A percentile compares a stretch with the other conserved stretches of the same genome.
Evolutionary conservation across 345 rosid genomes (phyloP).

Genomic region (Cochlearia excelsa): DNA sequence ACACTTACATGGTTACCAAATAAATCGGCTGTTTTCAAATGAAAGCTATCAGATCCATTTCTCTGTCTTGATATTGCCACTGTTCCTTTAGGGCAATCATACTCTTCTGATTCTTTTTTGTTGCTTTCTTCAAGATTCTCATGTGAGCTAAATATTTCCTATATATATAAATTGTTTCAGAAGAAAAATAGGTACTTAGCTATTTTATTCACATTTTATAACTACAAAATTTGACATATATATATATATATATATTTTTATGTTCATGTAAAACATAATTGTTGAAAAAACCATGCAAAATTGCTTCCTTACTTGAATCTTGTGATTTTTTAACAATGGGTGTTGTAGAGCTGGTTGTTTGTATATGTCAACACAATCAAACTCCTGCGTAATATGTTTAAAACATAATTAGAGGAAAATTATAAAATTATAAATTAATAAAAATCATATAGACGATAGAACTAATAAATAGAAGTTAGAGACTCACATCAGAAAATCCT

Average conservation of each 20-base stretch:
- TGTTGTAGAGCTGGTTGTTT: slow-evolving; percentile 31
- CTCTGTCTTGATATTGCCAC: slow-evolving; percentile 19
- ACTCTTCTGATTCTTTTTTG: neutral
- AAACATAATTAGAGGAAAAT: neutral
- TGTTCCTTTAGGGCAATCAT: slow-evolving; percentile 23
- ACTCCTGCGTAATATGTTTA: slow-evolving; percentile 1
- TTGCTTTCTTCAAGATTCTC: neutral
- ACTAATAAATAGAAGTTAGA: neutral
- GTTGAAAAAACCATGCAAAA: too few relatives aligned
- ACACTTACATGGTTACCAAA: slow-evolving; percentile 14
- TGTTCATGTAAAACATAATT: too few relatives aligned
- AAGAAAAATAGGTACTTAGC: too few relatives aligned
- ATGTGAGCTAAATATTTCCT: neutral
- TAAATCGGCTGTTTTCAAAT: neutral
- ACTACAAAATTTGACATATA: too few relatives aligned
- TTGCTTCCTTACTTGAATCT: slow-evolving; percentile 13
- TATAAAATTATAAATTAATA: neutral
- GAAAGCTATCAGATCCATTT: neutral
- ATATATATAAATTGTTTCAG: neutral
- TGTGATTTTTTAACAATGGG: slow-evolving; percentile 20
- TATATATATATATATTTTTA: too few relatives aligned
- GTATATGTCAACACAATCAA: slow-evolving; percentile 23
- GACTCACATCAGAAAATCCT: slow-evolving; percentile 9
- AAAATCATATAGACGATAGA: neutral
- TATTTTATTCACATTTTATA: too few relatives aligned